Conservation (phyloP, 192 early-diverging fungal species). For the Obelidium mucronatum region DNA sequence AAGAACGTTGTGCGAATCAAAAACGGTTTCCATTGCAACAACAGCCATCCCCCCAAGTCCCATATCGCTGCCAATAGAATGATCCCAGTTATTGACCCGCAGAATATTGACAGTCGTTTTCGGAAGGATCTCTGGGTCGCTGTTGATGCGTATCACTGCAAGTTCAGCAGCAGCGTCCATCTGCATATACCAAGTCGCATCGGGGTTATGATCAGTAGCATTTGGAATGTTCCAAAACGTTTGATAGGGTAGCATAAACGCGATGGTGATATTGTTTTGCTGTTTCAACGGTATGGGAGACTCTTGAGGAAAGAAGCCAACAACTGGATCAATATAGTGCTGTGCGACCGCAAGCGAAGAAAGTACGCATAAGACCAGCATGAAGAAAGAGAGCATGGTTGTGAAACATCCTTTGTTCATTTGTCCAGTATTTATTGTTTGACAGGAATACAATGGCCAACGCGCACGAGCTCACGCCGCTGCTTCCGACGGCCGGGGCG, state of each 20-base stretch:
- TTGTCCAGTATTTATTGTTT: too few relatives aligned
- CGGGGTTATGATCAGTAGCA: not conserved
- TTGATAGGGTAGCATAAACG: not conserved
- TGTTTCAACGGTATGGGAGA: not conserved
- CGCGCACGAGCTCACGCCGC: not conserved
- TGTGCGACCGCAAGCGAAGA: not conserved
- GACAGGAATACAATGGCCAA: not conserved
- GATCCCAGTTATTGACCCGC: not conserved
- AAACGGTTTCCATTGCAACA: not conserved
- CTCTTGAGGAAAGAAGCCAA: not conserved
- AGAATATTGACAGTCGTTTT: conserved; percentile 8
- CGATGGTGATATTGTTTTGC: conserved; percentile 1
- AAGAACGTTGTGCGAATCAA: not conserved
- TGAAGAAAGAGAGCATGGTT: not conserved
- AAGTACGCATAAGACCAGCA: not conserved
- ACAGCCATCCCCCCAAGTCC: not conserved
- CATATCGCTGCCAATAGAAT: not conserved
- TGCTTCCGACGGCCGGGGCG: not conserved
- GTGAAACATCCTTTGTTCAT: not conserved
- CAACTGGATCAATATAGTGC: not conserved
- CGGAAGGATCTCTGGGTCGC: not conserved
- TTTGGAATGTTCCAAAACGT: conserved; percentile 10
- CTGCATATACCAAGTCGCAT: not conserved
- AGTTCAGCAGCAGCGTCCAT: conserved; percentile 9
- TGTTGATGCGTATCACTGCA: not conserved